These are phyloP conservation scores for Nepenthes gracilis DNA, from an alignment of 148 eudicot genomes.

Conservation along the genomic window DNA sequence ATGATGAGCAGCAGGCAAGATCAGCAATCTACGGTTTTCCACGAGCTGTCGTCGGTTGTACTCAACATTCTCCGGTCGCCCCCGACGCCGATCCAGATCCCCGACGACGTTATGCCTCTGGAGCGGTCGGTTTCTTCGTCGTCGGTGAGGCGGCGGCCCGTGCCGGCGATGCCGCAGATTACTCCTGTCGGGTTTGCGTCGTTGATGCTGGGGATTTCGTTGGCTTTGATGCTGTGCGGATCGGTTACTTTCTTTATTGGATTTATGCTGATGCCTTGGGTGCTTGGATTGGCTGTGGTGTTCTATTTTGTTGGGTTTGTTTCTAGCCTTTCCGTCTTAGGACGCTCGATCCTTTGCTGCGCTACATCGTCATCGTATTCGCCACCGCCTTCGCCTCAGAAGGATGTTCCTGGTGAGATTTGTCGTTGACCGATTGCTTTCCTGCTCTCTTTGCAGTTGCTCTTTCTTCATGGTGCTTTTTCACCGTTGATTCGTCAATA, in stretches of 20 bases:
- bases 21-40: conserved; percentile 46
- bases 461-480: no score
- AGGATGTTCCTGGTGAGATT: background rate
- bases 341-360: conserved; percentile 51
- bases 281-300: conserved; percentile 63
- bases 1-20: conserved; percentile 15
- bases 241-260: conserved; percentile 89
- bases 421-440: no score
- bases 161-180: conserved; percentile 20
- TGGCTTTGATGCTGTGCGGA: conserved; percentile 88
- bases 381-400: background rate
- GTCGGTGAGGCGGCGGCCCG: conserved; percentile 5
- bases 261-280: conserved; percentile 94
- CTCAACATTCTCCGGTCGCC: conserved; percentile 62
- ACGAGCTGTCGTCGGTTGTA: conserved; percentile 53
- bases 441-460: no score
- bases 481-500: no score
- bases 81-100: conserved; percentile 25
- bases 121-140: background rate
- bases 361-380: background rate
- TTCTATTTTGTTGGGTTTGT: conserved; percentile 79
- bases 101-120: conserved; percentile 12
- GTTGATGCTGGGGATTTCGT: conserved; percentile 69
- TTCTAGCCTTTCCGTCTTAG: conserved; percentile 51
- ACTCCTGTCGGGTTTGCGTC: conserved; percentile 92